Evolutionary conservation across 768 basidiomycete species (phyloP).

Genomic region (Lactarius deliciosus): DNA sequence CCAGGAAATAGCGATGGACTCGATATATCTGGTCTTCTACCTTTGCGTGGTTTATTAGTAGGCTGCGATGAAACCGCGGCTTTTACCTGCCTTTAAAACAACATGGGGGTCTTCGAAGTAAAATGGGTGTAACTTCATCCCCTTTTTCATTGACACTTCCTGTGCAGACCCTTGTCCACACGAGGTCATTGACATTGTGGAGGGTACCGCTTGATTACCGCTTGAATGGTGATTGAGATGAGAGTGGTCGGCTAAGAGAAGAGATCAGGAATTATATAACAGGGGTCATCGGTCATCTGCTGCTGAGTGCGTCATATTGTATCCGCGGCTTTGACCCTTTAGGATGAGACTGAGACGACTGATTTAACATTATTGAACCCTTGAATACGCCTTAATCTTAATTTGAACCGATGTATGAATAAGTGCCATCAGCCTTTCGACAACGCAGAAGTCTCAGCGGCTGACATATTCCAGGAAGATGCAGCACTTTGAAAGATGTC

Average conservation of each 20-base stretch:
- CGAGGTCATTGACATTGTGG: not conserved
- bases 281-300: not conserved
- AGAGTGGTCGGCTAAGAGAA: not conserved
- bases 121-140: slow-evolving; percentile 1
- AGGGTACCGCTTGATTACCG: not conserved
- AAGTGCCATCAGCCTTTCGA: not conserved
- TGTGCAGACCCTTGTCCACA: not conserved
- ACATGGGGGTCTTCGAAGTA: slow-evolving; percentile 17
- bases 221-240: not conserved
- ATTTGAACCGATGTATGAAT: too few relatives aligned
- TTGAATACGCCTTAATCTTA: too few relatives aligned
- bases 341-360: too few relatives aligned
- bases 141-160: not conserved
- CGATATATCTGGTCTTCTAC: slow-evolving; percentile 28
- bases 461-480: not conserved
- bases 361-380: too few relatives aligned
- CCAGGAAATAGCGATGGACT: slow-evolving; percentile 29
- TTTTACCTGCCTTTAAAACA: slow-evolving; percentile 1
- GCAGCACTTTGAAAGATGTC: too few relatives aligned
- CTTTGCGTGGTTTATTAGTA: slow-evolving; percentile 12
- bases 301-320: not conserved
- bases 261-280: not conserved
- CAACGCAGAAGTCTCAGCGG: not conserved
- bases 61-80: not conserved
- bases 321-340: too few relatives aligned